Base-by-base conservation (phyloP, 768 basidiomycete genomes). In the Rossbeevera mucosa region DNA sequence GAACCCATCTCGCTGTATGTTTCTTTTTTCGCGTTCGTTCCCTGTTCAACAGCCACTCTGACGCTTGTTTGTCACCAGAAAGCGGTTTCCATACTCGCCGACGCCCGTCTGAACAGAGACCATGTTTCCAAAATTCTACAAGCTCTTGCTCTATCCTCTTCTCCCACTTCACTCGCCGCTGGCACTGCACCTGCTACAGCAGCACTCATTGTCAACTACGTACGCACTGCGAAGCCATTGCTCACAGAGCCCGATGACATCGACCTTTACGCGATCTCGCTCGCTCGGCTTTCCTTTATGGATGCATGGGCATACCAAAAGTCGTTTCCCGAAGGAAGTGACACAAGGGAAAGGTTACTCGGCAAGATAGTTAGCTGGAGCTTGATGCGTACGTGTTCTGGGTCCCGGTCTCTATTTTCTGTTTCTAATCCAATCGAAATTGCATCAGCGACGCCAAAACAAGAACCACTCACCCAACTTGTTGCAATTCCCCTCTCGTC, bases 241-340 rank as follows among this genome's bases (percentile, higher is more conserved):
- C 73, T 91, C 21, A 80, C 77, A 0, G 82, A 86, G 57, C 86
- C 83, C 7, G 74, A 77, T 44, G 88, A 90, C 66, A 74, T 91
- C 47, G 81, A 86, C 57, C 71, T 78, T n/a, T 91, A 91, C 61
- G 66, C 80, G 1, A 60, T 84, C 25, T 85, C 91, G 1, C 73
- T 92, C 22, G 83, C 82, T 0, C 80, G 87, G 25, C 71, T 76
- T 0, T 84, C 77, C 59, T 69, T 91, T 6, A 61, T 78, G 52
- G 83, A 88, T 46, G 88, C 88, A 4, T 92, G 89, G 90, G 74
- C 76, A 47, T 91, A 80, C 62, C 83, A 88, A 56, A 75, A 85
- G 14, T 82, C 82, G 0, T 91, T 90, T 59, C 76, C 75, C 28
- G 86, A 92, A 59, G 67, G 60, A 11, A 74, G 77, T 31, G 70